Evolutionary conservation across 2,329 filamentous ascomycete species (phyloP).

Genomic region (Colletotrichum plurivorum): DNA sequence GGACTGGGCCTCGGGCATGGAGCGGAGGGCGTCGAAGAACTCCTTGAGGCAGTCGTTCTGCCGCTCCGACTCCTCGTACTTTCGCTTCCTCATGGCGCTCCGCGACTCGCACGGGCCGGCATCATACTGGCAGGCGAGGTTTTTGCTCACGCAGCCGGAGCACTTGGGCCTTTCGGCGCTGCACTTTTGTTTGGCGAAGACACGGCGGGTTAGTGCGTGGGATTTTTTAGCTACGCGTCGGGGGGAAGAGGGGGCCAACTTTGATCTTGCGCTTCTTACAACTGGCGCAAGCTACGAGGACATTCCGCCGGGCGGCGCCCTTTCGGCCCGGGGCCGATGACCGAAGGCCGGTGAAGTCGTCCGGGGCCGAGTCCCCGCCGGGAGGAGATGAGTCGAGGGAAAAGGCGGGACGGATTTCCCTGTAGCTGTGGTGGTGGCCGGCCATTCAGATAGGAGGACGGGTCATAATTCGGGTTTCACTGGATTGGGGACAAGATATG

Average conservation of each 20-base stretch:
- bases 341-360: neutral
- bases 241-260: neutral
- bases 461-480: neutral
- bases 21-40: slow-evolving; percentile 18
- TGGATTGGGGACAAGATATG: neutral
- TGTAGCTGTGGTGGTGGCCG: neutral
- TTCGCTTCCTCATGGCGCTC: slow-evolving; percentile 21
- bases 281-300: slow-evolving; percentile 24
- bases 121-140: slow-evolving; percentile 55
- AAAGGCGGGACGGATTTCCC: slow-evolving; percentile 25
- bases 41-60: slow-evolving; percentile 5
- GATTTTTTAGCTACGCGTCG: neutral
- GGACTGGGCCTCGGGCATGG: slow-evolving; percentile 22
- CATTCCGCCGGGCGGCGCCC: slow-evolving; percentile 9
- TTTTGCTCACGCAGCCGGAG: slow-evolving; percentile 52
- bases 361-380: neutral
- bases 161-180: slow-evolving; percentile 57
- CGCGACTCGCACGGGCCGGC: slow-evolving; percentile 44
- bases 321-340: neutral
- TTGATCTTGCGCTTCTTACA: slow-evolving; percentile 29
- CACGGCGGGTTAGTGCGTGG: neutral
- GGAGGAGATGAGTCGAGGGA: neutral
- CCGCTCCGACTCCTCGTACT: slow-evolving; percentile 8
- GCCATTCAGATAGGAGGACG: neutral
- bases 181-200: slow-evolving; percentile 48